phyloP scores from a whole-genome alignment of 1,139 yeast genomes.

The Maudiozyma humilis region DNA sequence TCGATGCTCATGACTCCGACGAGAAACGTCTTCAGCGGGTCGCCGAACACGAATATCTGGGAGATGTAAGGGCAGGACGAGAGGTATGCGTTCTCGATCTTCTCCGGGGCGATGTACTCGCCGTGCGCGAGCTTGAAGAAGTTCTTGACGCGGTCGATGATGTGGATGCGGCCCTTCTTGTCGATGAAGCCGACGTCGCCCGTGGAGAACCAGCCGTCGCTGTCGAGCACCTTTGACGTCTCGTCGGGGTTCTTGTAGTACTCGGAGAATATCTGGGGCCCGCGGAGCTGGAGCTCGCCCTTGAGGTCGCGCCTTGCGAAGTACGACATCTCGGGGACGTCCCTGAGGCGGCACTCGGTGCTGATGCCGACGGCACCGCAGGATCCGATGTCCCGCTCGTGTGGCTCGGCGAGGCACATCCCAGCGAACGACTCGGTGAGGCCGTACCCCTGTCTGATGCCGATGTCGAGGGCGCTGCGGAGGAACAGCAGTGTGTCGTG shows the following conservation, averaged over 20 bases:
- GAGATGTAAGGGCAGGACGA: constrained; percentile 44
- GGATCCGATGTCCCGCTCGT: constrained; percentile 47
- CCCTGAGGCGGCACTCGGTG: constrained; percentile 52
- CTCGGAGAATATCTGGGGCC: constrained; percentile 54
- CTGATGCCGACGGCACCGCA: constrained; percentile 54
- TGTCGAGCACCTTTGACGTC: constrained; percentile 45
- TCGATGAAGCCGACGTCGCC: constrained; percentile 65
- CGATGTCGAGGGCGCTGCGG: constrained; percentile 52
- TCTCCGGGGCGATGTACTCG: constrained; percentile 74
- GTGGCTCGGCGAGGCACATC: constrained; percentile 37
- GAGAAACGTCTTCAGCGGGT: constrained; percentile 49
- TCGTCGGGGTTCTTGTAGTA: constrained; percentile 54
- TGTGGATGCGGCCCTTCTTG: constrained; percentile 46
- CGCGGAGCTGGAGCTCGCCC: constrained; percentile 59
- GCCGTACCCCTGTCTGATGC: constrained; percentile 68
- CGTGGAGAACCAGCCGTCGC: constrained; percentile 68
- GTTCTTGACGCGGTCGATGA: constrained; percentile 71
- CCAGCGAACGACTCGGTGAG: constrained; percentile 72
- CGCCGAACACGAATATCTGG: constrained; percentile 65
- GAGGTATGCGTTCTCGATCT: constrained; percentile 58
- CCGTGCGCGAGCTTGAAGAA: constrained; percentile 78
- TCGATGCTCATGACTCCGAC: constrained; percentile 64
- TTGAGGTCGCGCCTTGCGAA: constrained; percentile 39
- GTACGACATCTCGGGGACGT: constrained; percentile 64
- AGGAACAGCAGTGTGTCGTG: constrained; percentile 52